Conservation (phyloP, 441 rosid species). For the Corymbia citriodora region DNA sequence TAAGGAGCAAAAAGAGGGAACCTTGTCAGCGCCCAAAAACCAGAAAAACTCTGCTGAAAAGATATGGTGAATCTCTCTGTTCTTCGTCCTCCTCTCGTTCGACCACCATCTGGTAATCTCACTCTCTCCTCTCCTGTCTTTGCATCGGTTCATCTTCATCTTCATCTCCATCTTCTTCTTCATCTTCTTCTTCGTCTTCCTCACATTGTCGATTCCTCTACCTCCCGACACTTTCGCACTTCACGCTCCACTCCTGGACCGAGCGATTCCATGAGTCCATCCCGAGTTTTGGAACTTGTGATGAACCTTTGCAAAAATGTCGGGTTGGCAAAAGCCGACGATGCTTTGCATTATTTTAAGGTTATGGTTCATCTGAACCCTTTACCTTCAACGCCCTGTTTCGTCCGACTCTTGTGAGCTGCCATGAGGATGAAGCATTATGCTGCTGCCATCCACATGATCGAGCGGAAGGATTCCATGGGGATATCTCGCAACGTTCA, state of each 20-base stretch:
- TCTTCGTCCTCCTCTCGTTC: not conserved
- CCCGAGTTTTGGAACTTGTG: not conserved
- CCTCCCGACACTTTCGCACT: not conserved
- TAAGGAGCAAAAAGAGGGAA: too few relatives aligned
- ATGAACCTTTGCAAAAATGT: not conserved
- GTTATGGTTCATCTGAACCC: not conserved
- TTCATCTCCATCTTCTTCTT: not conserved
- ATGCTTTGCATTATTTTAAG: not conserved
- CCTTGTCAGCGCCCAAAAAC: too few relatives aligned
- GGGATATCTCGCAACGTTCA: not conserved
- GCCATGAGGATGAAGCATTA: not conserved
- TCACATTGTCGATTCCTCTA: not conserved
- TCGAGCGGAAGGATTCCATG: not conserved
- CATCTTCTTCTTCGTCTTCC: not conserved
- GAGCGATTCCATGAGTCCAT: not conserved
- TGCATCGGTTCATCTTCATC: too few relatives aligned
- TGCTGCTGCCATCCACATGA: not conserved
- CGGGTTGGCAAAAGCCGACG: not conserved
- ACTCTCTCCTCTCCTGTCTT: not conserved
- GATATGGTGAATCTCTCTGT: not conserved
- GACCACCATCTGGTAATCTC: not conserved
- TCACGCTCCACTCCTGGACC: accelerated
- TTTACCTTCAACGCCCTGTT: not conserved
- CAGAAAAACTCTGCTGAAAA: not conserved
- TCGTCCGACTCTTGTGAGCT: not conserved